Percentiles rank a stretch among this genome's conserved stretches.
phyloP scores from a whole-genome alignment of 1,139 yeast genomes.

The Sugiyamaella sp. region DNA sequence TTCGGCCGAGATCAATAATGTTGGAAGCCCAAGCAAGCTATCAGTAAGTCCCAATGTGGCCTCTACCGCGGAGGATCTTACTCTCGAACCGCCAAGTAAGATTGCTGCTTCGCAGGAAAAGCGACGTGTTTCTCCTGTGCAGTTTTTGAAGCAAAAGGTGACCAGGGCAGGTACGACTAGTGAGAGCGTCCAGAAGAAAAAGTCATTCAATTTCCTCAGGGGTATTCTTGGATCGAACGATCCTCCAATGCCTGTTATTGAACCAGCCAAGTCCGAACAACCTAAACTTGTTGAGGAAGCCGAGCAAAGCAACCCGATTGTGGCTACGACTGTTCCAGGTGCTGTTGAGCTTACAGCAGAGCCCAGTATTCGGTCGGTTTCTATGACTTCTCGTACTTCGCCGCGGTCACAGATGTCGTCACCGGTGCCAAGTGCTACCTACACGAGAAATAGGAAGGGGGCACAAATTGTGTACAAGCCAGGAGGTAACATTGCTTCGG shows the following conservation, averaged over 20 bases:
- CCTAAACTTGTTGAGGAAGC: not conserved
- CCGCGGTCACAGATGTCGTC: constrained; percentile 13
- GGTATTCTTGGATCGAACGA: constrained; percentile 18
- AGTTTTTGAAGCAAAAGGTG: constrained; percentile 22
- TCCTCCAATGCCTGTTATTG: constrained; percentile 15
- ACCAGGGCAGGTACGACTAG: constrained; percentile 17
- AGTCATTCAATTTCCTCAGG: constrained; percentile 21
- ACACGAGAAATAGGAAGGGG: constrained; percentile 12
- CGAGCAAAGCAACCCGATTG: not conserved
- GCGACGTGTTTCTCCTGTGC: constrained; percentile 24
- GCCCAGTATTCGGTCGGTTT: constrained; percentile 2
- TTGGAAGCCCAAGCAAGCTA: no score
- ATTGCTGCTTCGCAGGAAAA: constrained; percentile 18
- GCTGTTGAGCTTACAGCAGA: not conserved
- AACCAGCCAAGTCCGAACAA: constrained; percentile 9
- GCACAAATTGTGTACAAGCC: constrained; percentile 19
- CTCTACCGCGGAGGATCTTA: not conserved
- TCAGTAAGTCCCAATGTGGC: not conserved
- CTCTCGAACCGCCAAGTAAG: constrained; percentile 10
- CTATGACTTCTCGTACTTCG: not conserved
- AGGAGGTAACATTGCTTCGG: constrained; percentile 30
- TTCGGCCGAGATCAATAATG: no score
- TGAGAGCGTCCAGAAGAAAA: constrained; percentile 21
- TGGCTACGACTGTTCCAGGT: no score
- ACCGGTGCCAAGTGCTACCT: not conserved